Conservation (phyloP, 306 rosid genomes). For the Geum urbanum region DNA sequence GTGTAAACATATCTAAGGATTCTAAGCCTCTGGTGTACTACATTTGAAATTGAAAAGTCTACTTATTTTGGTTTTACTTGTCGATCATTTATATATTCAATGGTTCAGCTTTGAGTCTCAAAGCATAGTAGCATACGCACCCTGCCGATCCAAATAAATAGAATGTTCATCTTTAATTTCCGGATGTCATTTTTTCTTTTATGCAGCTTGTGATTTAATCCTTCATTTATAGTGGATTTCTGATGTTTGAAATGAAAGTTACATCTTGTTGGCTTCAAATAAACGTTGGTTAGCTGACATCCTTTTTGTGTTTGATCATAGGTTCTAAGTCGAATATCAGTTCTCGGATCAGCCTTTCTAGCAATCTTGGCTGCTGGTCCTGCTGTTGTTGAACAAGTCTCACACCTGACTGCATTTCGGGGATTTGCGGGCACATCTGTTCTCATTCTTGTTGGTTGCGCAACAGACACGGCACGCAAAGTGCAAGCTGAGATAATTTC, state of each 20-base stretch:
- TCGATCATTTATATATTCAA: background rate
- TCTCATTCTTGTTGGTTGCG: conserved; percentile 96
- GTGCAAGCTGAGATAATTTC: conserved; percentile 93
- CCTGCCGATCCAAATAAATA: background rate
- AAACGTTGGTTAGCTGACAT: conserved; percentile 10
- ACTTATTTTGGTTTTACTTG: conserved; percentile 1
- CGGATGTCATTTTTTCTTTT: background rate
- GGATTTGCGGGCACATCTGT: conserved; percentile 97
- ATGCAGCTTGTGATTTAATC: background rate
- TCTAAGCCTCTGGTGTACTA: background rate
- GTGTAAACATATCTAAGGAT: background rate
- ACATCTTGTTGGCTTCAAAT: background rate
- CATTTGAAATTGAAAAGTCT: background rate
- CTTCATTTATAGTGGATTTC: background rate
- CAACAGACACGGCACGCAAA: conserved; percentile 92
- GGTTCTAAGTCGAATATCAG: conserved; percentile 94
- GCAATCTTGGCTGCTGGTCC: conserved; percentile 94
- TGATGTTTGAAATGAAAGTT: conserved; percentile 16
- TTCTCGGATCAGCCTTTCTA: conserved; percentile 85
- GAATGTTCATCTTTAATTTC: background rate
- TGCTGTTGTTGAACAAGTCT: conserved; percentile 71
- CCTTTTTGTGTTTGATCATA: conserved; percentile 23
- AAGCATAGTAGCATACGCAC: background rate
- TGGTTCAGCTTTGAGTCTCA: background rate
- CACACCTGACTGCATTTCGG: conserved; percentile 87